Percentiles rank a stretch among this genome's conserved stretches.
These are phyloP conservation scores for Aspergillus fumigatiaffinis DNA, from an alignment of 2,329 filamentous ascomycete genomes.

Conservation along the genomic window DNA sequence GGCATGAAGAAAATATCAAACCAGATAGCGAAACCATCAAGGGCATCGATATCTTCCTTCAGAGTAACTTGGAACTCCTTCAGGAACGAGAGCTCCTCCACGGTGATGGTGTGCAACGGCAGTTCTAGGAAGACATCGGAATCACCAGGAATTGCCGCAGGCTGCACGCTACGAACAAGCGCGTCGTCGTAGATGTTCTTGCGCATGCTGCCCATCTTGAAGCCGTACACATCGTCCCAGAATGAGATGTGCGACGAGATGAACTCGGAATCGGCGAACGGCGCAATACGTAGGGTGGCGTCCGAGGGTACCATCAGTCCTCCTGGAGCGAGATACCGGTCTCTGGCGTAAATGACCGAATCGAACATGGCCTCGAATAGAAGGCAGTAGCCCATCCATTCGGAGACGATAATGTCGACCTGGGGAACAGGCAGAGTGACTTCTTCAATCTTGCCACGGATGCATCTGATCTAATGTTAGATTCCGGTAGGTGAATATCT, in stretches of 20 bases:
- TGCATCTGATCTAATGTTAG: slow-evolving; percentile 46
- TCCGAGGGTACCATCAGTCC: slow-evolving; percentile 86
- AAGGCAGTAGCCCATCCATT: slow-evolving; percentile 97
- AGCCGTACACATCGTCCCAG: slow-evolving; percentile 92
- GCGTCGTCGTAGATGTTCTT: slow-evolving; percentile 75
- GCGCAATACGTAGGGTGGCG: slow-evolving; percentile 76
- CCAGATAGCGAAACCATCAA: slow-evolving; percentile 91
- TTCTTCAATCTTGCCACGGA: slow-evolving; percentile 85
- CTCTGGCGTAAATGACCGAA: slow-evolving; percentile 81
- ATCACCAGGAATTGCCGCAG: slow-evolving; percentile 50
- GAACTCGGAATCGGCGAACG: slow-evolving; percentile 73
- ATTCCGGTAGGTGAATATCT: neutral
- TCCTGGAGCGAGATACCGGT: slow-evolving; percentile 74
- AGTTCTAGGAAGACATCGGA: slow-evolving; percentile 68
- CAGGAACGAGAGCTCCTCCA: slow-evolving; percentile 72
- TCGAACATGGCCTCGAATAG: slow-evolving; percentile 96
- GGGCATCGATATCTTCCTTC: slow-evolving; percentile 57
- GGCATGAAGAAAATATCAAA: slow-evolving; percentile 90
- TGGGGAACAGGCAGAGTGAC: slow-evolving; percentile 70
- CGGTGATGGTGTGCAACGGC: slow-evolving; percentile 68
- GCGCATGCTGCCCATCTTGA: slow-evolving; percentile 90
- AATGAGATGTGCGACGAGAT: slow-evolving; percentile 73
- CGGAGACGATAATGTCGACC: slow-evolving; percentile 91
- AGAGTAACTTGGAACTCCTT: slow-evolving; percentile 63
- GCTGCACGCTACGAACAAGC: slow-evolving; percentile 67